Conservation (phyloP, 371 early-diverging fungal genomes). For the Mucor plumbeus region DNA sequence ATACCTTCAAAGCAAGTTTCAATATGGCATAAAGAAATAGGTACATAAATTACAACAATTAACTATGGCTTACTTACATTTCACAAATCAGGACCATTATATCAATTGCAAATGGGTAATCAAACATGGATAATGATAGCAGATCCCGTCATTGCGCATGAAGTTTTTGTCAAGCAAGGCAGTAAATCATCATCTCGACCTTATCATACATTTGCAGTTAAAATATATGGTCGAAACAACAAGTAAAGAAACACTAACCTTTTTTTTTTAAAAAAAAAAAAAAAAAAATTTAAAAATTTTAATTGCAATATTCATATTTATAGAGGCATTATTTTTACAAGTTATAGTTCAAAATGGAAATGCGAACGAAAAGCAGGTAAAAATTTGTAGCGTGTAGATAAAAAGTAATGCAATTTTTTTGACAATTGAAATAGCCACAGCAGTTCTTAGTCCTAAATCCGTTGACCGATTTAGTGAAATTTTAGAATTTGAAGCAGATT, state of each 20-base stretch:
- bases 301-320: background rate
- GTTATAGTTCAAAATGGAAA: slow-evolving; percentile 1
- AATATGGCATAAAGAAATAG: slow-evolving; percentile 22
- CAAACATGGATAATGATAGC: slow-evolving; percentile 23
- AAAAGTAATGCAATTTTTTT: background rate
- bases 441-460: slow-evolving; percentile 11
- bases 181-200: slow-evolving; percentile 18
- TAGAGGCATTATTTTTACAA: slow-evolving; percentile 13
- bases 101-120: slow-evolving; percentile 20
- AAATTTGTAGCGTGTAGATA: background rate
- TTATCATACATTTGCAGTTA: background rate
- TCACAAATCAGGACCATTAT: slow-evolving; percentile 21
- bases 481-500: slow-evolving; percentile 1
- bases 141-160: slow-evolving; percentile 25
- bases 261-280: too few species aligned
- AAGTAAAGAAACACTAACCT: slow-evolving; percentile 5
- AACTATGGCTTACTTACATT: too few species aligned
- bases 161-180: slow-evolving; percentile 22
- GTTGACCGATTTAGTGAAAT: slow-evolving; percentile 12
- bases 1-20: slow-evolving; percentile 13
- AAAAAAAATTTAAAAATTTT: too few species aligned
- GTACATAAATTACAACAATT: background rate
- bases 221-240: slow-evolving; percentile 24
- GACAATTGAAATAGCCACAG: slow-evolving; percentile 6
- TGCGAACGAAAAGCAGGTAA: slow-evolving; percentile 8